Percentiles rank a stretch among this genome's conserved stretches.
Conservation (phyloP, 2,329 filamentous ascomycete species). For the Talaromyces sp. region DNA sequence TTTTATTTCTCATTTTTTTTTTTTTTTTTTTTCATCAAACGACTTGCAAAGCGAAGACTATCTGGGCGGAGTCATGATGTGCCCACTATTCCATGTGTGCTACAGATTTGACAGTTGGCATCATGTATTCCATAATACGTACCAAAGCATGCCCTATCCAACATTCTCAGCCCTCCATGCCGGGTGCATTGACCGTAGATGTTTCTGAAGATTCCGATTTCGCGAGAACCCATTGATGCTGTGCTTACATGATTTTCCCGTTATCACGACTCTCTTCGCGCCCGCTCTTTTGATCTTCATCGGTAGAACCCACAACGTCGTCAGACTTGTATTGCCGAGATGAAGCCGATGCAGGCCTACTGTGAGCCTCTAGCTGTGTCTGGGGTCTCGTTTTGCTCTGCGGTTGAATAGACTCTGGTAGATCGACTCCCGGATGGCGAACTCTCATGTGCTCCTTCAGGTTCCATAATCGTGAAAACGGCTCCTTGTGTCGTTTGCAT, state of each 20-base stretch:
- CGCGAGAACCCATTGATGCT: constrained; percentile 29
- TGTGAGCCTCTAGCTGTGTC: background rate
- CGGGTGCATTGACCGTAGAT: constrained; percentile 29
- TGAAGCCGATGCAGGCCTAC: background rate
- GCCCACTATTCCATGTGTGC: background rate
- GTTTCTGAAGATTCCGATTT: constrained; percentile 33
- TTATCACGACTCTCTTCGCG: constrained; percentile 21
- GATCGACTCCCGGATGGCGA: background rate
- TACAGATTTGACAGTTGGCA: background rate
- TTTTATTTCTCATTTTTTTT: no score
- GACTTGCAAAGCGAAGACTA: no score
- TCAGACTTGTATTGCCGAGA: background rate
- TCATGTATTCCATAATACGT: background rate
- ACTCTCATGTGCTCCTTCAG: background rate
- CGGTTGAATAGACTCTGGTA: background rate
- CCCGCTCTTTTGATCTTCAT: background rate
- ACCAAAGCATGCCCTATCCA: background rate
- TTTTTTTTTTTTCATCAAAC: no score
- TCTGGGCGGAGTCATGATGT: no score
- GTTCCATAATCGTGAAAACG: background rate
- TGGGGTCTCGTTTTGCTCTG: background rate
- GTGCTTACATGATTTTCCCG: constrained; percentile 24
- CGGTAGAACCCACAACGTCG: background rate
- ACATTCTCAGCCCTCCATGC: constrained; percentile 9
- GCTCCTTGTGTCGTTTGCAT: background rate